Conservation (phyloP, 352 stramenopile genomes). For the Pseudoperonospora humuli region DNA sequence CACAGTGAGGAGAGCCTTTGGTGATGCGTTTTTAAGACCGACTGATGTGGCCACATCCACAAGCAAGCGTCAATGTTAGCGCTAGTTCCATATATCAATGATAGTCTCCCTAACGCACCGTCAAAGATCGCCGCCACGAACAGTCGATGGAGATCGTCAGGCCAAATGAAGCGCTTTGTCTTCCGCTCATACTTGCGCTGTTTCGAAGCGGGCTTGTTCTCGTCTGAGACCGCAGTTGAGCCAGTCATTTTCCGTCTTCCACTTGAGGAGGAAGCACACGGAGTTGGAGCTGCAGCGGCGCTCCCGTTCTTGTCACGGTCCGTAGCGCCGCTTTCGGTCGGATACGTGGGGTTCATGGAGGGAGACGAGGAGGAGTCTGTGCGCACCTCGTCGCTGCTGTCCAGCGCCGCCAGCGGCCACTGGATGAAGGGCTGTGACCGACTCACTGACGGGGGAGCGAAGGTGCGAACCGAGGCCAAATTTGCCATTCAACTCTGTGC, state of each 20-base stretch:
- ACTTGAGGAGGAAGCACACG: conserved; percentile 2
- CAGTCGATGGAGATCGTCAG: conserved; percentile 80
- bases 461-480: conserved; percentile 12
- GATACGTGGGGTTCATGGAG: conserved; percentile 23
- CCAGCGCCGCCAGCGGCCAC: conserved; percentile 11
- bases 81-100: neutral
- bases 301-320: neutral
- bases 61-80: conserved; percentile 1
- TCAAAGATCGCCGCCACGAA: conserved; percentile 87
- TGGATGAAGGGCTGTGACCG: conserved; percentile 18
- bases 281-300: neutral
- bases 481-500: conserved; percentile 24
- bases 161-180: conserved; percentile 84
- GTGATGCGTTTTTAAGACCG: conserved; percentile 81
- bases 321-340: conserved; percentile 14
- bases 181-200: conserved; percentile 87
- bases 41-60: conserved; percentile 38
- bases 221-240: neutral
- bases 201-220: conserved; percentile 18
- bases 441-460: conserved; percentile 10
- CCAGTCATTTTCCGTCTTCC: conserved; percentile 17
- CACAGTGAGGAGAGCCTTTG: conserved; percentile 71
- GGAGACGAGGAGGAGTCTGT: conserved; percentile 28
- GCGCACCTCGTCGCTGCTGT: conserved; percentile 33
- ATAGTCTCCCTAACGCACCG: conserved; percentile 26